These are phyloP conservation scores for Vaccinium macrocarpon DNA, from an alignment of 148 eudicot species.

Conservation along the genomic window DNA sequence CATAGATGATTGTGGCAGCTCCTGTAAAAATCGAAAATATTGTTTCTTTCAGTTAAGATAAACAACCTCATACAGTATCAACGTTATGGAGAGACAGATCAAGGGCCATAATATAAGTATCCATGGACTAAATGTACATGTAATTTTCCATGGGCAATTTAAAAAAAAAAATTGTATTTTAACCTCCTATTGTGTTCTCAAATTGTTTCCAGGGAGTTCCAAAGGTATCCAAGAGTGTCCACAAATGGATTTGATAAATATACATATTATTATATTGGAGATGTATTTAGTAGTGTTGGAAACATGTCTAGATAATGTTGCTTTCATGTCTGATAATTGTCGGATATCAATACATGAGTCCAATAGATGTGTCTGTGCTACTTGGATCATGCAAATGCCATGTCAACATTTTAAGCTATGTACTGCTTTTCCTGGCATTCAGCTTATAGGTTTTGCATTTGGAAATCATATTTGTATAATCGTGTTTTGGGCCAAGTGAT, in stretches of 20 bases:
- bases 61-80: background rate
- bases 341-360: background rate
- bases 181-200: background rate
- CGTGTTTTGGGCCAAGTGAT: background rate
- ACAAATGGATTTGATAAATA: background rate
- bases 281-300: background rate
- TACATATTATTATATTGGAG: background rate
- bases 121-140: background rate
- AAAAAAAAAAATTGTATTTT: background rate
- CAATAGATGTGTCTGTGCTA: background rate
- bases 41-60: background rate
- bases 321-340: background rate
- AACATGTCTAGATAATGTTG: background rate
- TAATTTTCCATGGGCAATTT: background rate
- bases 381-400: background rate
- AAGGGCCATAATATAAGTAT: background rate
- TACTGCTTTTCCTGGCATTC: conserved; percentile 2
- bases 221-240: background rate
- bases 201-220: background rate
- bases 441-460: background rate
- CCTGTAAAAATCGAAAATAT: background rate
- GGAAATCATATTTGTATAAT: background rate
- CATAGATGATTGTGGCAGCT: background rate
- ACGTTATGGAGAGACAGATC: background rate
- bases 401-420: background rate